phyloP scores from a whole-genome alignment of 1,284 basidiomycete species.

The Heliocybe sulcata region DNA sequence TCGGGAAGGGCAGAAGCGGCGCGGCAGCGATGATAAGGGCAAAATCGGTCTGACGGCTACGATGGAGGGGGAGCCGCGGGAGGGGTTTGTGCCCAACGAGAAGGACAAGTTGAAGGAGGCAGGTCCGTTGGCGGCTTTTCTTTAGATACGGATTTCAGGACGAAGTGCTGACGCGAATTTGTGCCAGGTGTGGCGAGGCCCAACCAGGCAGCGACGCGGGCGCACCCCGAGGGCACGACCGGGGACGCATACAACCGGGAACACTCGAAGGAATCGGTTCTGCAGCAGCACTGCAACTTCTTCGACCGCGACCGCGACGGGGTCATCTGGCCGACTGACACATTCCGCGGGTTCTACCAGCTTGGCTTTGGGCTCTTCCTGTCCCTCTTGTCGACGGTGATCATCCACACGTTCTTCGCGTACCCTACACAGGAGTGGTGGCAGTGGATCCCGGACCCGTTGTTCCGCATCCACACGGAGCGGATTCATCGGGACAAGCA shows the following conservation, averaged over 20 bases:
- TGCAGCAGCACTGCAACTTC: constrained; percentile 41
- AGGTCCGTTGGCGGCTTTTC: too few relatives aligned
- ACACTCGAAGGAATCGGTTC: constrained; percentile 16
- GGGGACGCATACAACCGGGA: neutral
- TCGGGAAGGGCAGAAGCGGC: neutral
- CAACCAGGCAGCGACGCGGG: neutral
- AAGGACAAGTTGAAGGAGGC: neutral
- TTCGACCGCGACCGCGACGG: constrained; percentile 43
- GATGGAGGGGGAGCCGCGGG: too few relatives aligned
- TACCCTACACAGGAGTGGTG: constrained; percentile 22
- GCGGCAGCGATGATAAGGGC: too few relatives aligned
- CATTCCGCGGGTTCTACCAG: constrained; percentile 17
- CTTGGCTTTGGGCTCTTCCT: constrained; percentile 17
- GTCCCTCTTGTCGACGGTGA: constrained; percentile 24
- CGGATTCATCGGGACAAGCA: constrained; percentile 39
- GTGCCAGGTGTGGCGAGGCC: neutral
- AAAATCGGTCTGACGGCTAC: too few relatives aligned
- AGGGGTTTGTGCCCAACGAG: neutral
- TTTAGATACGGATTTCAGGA: too few relatives aligned
- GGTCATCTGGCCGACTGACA: constrained; percentile 46
- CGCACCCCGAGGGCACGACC: neutral
- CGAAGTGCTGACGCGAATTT: neutral
- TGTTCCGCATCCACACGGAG: constrained; percentile 32
- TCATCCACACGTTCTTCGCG: constrained; percentile 32
- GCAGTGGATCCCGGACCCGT: constrained; percentile 28